Evolutionary conservation across 2,329 filamentous ascomycete species (phyloP).

Genomic region (Lasiodiplodia gonubiensis): DNA sequence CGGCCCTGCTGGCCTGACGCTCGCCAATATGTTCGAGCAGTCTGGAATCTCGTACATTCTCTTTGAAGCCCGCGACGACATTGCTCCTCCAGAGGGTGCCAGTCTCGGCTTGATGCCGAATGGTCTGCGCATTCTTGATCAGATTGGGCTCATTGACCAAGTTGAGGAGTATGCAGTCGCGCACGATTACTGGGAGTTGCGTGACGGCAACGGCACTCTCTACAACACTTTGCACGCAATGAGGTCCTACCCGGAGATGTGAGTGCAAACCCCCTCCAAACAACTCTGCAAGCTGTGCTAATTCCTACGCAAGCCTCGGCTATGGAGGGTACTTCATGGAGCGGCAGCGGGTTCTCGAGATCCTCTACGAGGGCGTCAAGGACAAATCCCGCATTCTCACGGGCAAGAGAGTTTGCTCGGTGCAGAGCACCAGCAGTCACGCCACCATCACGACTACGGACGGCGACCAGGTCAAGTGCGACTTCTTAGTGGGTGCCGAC

Average conservation of each 20-base stretch:
- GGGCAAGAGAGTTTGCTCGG: constrained; percentile 22
- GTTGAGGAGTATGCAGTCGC: constrained; percentile 19
- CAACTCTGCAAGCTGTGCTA: neutral
- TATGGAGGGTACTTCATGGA: constrained; percentile 35
- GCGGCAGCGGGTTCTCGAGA: constrained; percentile 35
- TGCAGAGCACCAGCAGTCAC: neutral
- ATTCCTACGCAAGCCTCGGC: neutral
- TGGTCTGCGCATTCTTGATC: constrained; percentile 27
- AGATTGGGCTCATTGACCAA: constrained; percentile 11
- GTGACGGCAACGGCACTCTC: constrained; percentile 28
- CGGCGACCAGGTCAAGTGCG: constrained; percentile 22
- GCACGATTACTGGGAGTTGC: constrained; percentile 1
- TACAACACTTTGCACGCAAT: constrained; percentile 29
- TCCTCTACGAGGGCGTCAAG: constrained; percentile 35
- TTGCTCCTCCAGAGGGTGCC: constrained; percentile 18
- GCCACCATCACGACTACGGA: constrained; percentile 12
- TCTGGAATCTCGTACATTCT: constrained; percentile 28
- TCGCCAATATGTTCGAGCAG: constrained; percentile 27
- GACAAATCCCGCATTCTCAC: constrained; percentile 35
- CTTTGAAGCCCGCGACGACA: constrained; percentile 33
- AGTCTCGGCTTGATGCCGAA: constrained; percentile 26
- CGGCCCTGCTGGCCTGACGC: constrained; percentile 9
- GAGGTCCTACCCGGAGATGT: neutral
- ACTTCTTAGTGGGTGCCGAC: constrained; percentile 29
- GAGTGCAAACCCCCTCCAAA: neutral